Conservation (phyloP, 352 stramenopile species). For the Aphanomyces stellatus region DNA sequence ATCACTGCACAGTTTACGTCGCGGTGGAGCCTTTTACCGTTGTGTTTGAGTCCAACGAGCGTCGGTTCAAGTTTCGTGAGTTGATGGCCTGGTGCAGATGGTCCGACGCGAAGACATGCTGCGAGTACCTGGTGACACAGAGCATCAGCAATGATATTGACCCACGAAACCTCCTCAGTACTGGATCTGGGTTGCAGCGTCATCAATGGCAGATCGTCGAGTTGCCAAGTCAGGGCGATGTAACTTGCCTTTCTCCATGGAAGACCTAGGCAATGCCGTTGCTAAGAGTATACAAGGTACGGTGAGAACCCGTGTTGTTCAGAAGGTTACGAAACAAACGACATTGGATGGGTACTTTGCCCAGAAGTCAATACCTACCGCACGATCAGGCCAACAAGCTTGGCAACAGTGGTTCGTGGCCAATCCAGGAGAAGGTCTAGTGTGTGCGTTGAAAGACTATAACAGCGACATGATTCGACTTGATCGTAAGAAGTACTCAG, state of each 20-base stretch:
- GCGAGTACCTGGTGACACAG: neutral
- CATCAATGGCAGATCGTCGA: too few species aligned
- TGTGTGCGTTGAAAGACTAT: neutral
- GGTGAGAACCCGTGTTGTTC: too few species aligned
- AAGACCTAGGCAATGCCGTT: neutral
- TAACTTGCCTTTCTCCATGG: neutral
- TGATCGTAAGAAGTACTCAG: neutral
- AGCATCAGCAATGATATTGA: conserved; percentile 1
- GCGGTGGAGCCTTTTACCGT: neutral
- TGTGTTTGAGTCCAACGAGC: neutral
- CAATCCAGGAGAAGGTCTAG: neutral
- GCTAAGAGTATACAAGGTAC: neutral
- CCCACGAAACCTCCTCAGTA: neutral
- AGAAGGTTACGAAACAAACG: neutral
- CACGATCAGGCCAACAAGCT: neutral
- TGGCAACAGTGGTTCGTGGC: neutral
- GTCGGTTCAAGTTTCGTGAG: neutral
- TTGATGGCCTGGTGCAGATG: neutral
- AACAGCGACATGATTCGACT: neutral
- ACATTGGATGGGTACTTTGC: neutral
- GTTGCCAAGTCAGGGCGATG: too few species aligned
- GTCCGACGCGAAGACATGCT: neutral
- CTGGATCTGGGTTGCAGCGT: neutral
- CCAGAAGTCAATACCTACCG: neutral
- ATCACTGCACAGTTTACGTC: neutral